Conservation (phyloP, 2,329 filamentous ascomycete species). For the Verruconis gallopava region DNA sequence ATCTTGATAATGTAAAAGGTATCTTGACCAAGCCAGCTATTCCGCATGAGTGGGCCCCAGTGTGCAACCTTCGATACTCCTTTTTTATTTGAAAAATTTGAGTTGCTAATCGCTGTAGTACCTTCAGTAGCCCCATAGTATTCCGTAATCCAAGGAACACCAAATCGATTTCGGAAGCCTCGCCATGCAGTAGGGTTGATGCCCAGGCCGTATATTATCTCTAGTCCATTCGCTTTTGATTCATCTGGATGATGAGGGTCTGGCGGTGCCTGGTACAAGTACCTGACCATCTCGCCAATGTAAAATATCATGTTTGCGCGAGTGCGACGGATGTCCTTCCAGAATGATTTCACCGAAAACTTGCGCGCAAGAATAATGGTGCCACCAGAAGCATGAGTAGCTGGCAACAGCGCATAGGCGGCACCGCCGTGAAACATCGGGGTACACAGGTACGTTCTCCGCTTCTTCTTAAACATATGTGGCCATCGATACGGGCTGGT, state of each 20-base stretch:
- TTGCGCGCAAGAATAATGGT: background rate
- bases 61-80: background rate
- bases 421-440: slow-evolving; percentile 2
- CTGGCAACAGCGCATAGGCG: background rate
- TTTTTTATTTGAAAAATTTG: background rate
- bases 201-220: background rate
- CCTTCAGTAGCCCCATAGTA: background rate
- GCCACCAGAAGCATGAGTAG: background rate
- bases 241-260: background rate
- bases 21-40: background rate
- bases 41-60: slow-evolving; percentile 2
- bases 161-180: slow-evolving; percentile 2
- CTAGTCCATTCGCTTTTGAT: background rate
- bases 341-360: slow-evolving; percentile 1
- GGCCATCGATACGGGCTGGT: background rate
- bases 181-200: background rate
- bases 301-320: background rate
- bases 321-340: background rate
- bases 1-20: background rate
- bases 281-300: slow-evolving; percentile 2
- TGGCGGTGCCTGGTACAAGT: background rate
- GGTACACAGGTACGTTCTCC: background rate
- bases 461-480: background rate
- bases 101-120: background rate
- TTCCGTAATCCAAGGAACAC: background rate